A percentile compares a stretch with the other conserved stretches of the same genome.
phyloP scores from a whole-genome alignment of 2,329 filamentous ascomycete species.

The Fusarium nelsonii region DNA sequence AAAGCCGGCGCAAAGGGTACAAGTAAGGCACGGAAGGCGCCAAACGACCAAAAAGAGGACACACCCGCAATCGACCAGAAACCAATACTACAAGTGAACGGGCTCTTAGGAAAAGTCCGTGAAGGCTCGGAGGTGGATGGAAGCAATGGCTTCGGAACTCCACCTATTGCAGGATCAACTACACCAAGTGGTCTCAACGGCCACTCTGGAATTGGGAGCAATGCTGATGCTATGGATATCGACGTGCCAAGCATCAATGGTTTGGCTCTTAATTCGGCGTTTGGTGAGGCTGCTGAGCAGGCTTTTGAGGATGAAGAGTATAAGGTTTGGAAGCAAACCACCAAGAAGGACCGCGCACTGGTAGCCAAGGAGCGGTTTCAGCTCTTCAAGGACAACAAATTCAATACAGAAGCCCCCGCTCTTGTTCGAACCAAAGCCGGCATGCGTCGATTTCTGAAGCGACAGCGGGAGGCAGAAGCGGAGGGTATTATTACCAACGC shows the following conservation, averaged over 20 bases:
- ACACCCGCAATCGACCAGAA: constrained; percentile 83
- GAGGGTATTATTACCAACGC: constrained; percentile 56
- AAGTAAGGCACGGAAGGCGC: constrained; percentile 81
- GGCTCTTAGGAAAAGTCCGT: constrained; percentile 68
- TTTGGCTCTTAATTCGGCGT: constrained; percentile 71
- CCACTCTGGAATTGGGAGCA: constrained; percentile 74
- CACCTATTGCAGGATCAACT: constrained; percentile 77
- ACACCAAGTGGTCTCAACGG: constrained; percentile 82
- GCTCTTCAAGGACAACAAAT: constrained; percentile 84
- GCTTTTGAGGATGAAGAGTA: constrained; percentile 92
- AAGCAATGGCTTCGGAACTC: constrained; percentile 88
- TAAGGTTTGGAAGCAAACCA: constrained; percentile 98
- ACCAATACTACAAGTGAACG: constrained; percentile 76
- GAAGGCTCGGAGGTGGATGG: constrained; percentile 87
- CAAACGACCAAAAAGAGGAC: constrained; percentile 78
- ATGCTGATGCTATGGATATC: constrained; percentile 87
- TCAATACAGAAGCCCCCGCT: constrained; percentile 90
- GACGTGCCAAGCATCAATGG: constrained; percentile 80
- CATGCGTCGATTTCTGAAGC: constrained; percentile 89
- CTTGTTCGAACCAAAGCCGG: constrained; percentile 85
- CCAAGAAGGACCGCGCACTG: constrained; percentile 91
- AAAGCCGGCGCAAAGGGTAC: constrained; percentile 83
- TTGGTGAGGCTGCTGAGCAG: constrained; percentile 78
- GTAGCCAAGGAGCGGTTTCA: constrained; percentile 87
- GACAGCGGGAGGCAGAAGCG: constrained; percentile 76